These are phyloP conservation scores for Aspergillus carlsbadensis DNA, from an alignment of 495 filamentous ascomycete genomes.

Conservation along the genomic window DNA sequence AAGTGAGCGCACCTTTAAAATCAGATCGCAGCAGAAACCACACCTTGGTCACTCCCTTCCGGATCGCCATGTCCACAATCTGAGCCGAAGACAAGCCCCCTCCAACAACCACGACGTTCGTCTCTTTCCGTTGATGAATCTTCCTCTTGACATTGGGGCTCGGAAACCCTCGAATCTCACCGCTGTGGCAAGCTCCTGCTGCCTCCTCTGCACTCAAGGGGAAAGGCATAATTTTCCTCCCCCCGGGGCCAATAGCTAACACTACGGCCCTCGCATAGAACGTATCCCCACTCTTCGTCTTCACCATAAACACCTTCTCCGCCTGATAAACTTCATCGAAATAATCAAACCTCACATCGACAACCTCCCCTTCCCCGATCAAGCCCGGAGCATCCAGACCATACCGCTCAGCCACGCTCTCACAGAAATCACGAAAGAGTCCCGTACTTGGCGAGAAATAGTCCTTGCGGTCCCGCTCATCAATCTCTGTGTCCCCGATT, in stretches of 20 bases:
- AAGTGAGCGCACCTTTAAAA: slow-evolving; percentile 40
- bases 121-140: slow-evolving; percentile 43
- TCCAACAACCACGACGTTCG: slow-evolving; percentile 58
- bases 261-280: slow-evolving; percentile 53
- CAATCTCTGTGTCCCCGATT: slow-evolving; percentile 45
- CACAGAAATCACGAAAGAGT: slow-evolving; percentile 58
- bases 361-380: slow-evolving; percentile 49
- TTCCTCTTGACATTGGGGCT: slow-evolving; percentile 41
- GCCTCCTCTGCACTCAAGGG: slow-evolving; percentile 35
- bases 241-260: slow-evolving; percentile 56
- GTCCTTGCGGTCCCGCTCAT: slow-evolving; percentile 64
- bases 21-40: slow-evolving; percentile 58
- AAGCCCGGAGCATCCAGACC: slow-evolving; percentile 40
- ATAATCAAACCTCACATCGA: slow-evolving; percentile 50
- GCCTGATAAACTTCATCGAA: slow-evolving; percentile 24
- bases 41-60: slow-evolving; percentile 52
- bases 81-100: slow-evolving; percentile 63
- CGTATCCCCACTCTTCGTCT: slow-evolving; percentile 42
- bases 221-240: slow-evolving; percentile 52
- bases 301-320: slow-evolving; percentile 51
- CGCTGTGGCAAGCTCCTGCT: slow-evolving; percentile 53
- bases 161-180: slow-evolving; percentile 53
- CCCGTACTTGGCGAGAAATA: slow-evolving; percentile 59
- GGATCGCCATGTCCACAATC: slow-evolving; percentile 55
- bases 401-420: slow-evolving; percentile 52